A percentile compares a stretch with the other conserved stretches of the same genome.
phyloP scores from a whole-genome alignment of 768 basidiomycete species.

The Naganishia randhawae region DNA sequence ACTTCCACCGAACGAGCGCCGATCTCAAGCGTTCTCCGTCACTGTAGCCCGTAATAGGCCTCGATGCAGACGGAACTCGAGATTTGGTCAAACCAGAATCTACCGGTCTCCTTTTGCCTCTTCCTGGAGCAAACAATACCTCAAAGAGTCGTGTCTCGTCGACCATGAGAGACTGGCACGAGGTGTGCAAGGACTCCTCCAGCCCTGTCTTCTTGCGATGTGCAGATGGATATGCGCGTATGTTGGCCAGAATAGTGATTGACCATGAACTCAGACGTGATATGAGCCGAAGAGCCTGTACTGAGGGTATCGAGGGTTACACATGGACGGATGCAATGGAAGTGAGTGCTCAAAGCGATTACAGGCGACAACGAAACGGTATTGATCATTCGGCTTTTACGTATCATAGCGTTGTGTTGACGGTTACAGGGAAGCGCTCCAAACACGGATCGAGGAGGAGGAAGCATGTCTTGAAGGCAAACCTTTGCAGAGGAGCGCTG shows the following conservation, averaged over 20 bases:
- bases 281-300: constrained; percentile 42
- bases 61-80: constrained; percentile 54
- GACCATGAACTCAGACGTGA: constrained; percentile 31
- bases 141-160: background rate
- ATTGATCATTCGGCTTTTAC: background rate
- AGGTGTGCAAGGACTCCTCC: constrained; percentile 29
- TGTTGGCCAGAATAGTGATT: constrained; percentile 34
- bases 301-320: constrained; percentile 44
- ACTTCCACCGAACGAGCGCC: background rate
- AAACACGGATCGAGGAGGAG: background rate
- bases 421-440: constrained; percentile 43
- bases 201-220: constrained; percentile 29
- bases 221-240: constrained; percentile 38
- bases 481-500: background rate
- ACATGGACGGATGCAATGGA: constrained; percentile 52
- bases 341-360: constrained; percentile 33
- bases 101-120: constrained; percentile 44
- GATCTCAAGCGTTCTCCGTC: background rate
- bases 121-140: constrained; percentile 25
- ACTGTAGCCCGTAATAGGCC: constrained; percentile 52
- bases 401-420: constrained; percentile 47
- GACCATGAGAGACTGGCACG: constrained; percentile 30
- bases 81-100: constrained; percentile 42
- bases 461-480: background rate
- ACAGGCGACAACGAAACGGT: background rate